Base-by-base conservation (phyloP, 495 filamentous ascomycete species). In the Monascus purpureus region DNA sequence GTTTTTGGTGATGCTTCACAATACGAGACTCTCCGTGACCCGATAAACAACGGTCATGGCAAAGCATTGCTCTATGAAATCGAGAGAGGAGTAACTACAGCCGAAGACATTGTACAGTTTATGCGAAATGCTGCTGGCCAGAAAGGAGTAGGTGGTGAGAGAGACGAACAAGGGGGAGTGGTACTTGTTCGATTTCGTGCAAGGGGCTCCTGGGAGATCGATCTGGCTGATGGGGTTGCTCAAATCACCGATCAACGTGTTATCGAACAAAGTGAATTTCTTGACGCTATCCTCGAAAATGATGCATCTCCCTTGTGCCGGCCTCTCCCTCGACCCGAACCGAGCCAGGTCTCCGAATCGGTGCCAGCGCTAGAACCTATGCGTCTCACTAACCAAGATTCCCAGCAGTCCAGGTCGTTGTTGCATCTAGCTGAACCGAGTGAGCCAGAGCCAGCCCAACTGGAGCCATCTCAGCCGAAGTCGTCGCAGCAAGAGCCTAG, bases 201-300 rank as follows among this genome's bases (percentile, higher is more conserved):
- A 2, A 74, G 77, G 37, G 70, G 70, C 5, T 49, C 61, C 3
- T 61, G 68, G 31, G 65, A 70, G 31, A 65, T 66, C 27, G 57
- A 78, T 13, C 69, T 93, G 40, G 61, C 72, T 35, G 72, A 67
- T 15, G 54, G 73, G 3, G 70, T 87, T 26, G 79, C 83, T 4
- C 42, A 73, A 17, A 63, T 65, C 27, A 70, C 87, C 11, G 80
- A 83, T 35, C 83, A 87, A 43, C 73, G 82, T 3, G 73, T 87
- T 13, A 76, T 95, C 29, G 77, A 87, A 34, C 90, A 95, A 50
- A 84, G 77, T 29, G 87, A 94, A 40, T 94, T 97, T 38, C 65
- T 97, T 6, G 85, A 93, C 55, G 82, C 82, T 2, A 94, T 97
- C 29, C 52, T 96, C 12, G 73, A 57, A 8, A 77, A 75, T 33